A percentile compares a stretch with the other conserved stretches of the same genome.
Evolutionary conservation across 192 early-diverging fungal genomes (phyloP).

Genomic region (Backusella australiensis): DNA sequence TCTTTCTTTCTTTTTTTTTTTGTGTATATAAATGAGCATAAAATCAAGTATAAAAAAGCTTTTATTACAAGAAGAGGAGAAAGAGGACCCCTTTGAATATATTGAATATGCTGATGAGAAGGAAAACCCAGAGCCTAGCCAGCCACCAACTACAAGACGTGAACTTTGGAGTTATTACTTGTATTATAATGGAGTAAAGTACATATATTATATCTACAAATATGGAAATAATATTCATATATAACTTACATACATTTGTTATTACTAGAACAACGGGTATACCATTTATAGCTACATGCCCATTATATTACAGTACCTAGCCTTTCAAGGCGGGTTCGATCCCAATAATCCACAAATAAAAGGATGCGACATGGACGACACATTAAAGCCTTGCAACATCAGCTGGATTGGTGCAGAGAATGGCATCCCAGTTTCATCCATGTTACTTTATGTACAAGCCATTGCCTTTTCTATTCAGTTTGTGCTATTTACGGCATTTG

Average conservation of each 20-base stretch:
- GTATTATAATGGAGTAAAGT: slow-evolving; percentile 33
- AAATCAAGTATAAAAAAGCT: background rate
- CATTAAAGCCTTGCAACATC: slow-evolving; percentile 8
- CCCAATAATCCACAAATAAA: background rate
- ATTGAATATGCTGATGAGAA: background rate
- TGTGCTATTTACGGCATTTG: slow-evolving; percentile 26
- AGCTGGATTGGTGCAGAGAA: background rate
- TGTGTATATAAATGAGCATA: background rate
- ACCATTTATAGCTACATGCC: slow-evolving; percentile 16
- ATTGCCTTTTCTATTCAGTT: slow-evolving; percentile 33
- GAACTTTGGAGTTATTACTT: slow-evolving; percentile 35
- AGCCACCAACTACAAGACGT: slow-evolving; percentile 20
- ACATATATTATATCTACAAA: background rate
- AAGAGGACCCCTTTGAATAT: slow-evolving; percentile 2
- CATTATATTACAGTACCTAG: slow-evolving; percentile 14
- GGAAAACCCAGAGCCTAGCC: background rate
- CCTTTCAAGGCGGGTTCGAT: slow-evolving; percentile 6
- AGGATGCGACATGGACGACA: background rate
- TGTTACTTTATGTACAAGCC: slow-evolving; percentile 30
- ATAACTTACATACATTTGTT: background rate
- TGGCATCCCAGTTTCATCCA: slow-evolving; percentile 24
- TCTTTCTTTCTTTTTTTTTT: background rate
- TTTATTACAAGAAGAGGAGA: slow-evolving; percentile 2
- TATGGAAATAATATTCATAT: background rate
- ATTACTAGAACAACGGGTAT: slow-evolving; percentile 16